Evolutionary conservation across 768 basidiomycete species (phyloP).

Genomic region (Leccinum olivaceopallidum): DNA sequence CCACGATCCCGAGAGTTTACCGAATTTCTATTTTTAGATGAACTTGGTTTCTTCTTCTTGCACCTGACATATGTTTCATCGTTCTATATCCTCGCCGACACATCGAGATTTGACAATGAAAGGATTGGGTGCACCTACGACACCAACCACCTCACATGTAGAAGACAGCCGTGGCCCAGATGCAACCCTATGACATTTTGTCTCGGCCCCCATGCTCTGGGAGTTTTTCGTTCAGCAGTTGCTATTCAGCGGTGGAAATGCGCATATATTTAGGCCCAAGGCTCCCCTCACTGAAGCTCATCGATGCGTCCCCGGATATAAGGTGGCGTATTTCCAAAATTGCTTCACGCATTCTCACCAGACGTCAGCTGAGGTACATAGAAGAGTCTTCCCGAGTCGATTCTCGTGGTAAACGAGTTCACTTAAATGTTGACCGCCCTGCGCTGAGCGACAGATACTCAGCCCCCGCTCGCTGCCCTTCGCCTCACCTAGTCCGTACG

Average conservation of each 20-base stretch:
- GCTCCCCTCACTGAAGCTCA: slow-evolving; percentile 30
- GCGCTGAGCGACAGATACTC: background rate
- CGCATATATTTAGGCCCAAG: slow-evolving; percentile 42
- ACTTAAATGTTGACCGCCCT: background rate
- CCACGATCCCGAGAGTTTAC: too few species aligned
- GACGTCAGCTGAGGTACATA: background rate
- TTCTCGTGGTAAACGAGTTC: background rate
- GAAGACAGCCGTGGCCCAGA: too few species aligned
- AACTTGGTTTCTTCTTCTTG: too few species aligned
- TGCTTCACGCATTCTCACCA: background rate
- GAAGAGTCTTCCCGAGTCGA: background rate
- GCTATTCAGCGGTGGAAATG: slow-evolving; percentile 71
- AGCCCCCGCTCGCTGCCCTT: background rate
- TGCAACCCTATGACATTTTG: too few species aligned
- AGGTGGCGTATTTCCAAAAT: slow-evolving; percentile 40
- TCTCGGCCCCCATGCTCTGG: too few species aligned
- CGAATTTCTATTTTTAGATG: too few species aligned
- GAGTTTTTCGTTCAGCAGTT: slow-evolving; percentile 68
- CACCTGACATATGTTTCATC: too few species aligned
- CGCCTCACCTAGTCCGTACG: background rate
- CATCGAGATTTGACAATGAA: too few species aligned
- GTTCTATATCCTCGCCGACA: too few species aligned
- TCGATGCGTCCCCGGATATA: slow-evolving; percentile 52
- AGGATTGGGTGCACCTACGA: too few species aligned
- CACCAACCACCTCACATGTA: too few species aligned